Base-by-base conservation (phyloP, 1,139 yeast species). In the Saccharomycopsis phalli region DNA sequence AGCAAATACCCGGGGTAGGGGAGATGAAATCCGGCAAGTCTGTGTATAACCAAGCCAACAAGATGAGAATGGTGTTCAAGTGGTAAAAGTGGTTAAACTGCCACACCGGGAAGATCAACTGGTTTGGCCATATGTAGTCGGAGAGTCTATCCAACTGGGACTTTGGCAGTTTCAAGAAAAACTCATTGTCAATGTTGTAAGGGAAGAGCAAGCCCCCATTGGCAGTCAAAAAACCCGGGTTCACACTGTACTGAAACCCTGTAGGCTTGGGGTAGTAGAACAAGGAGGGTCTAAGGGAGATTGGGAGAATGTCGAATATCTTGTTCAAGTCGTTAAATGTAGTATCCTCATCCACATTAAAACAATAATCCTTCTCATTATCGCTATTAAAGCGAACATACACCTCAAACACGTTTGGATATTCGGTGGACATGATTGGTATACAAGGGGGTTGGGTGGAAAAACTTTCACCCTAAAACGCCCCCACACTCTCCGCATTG, bases 1-100 rank as follows among this genome's bases (percentile, higher is more conserved):
- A 66, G 50, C 91, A 81, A 45, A 77, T 69, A 22, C 96, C 96
- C 0, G 97, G 97, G 3, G 97, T 88, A 38, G 96, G 96, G 32
- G 88, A 74, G 44, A 86, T 66, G 52, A 68, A 72, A 55, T 86
- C 95, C 1, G 98, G 98, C 56, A 91, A 68, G 61, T 91, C 97
- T 3, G 94, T 77, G 59, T 88, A 91, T 48, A 91, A 70, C 97
- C 98, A 91, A 16, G 62, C 62, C 11, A 70, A 41, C 53, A 87
- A 64, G 5, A 69, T 47, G 0, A 70, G 41, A 14, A 71, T 47
- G 38, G 77, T 66, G 2, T 68, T 49, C 46, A 69, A 61, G 49
- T 69, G 68, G 19, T 72, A 68, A 40, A 68, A 63, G 34, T 63
- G 58, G 55, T 80, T 72, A 50, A 63, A 68, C 46, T 71, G 69